Conservation (phyloP, 31 red algal genomes). For the Endocladia muricata region DNA sequence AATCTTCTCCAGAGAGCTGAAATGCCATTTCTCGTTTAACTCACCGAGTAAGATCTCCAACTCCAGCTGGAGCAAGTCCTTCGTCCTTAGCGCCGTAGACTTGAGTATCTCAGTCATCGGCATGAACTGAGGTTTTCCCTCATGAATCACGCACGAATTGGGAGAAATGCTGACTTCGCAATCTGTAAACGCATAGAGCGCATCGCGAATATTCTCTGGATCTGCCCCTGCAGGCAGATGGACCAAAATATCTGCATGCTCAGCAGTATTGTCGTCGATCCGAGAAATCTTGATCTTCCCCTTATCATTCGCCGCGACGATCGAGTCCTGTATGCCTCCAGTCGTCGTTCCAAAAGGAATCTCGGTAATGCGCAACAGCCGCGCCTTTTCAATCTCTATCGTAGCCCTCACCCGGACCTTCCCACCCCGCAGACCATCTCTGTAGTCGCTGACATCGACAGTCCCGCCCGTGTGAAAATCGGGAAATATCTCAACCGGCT, state of each 20-base stretch:
- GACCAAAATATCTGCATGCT: slow-evolving; percentile 6
- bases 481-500: slow-evolving; percentile 5
- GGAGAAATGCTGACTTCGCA: slow-evolving; percentile 5
- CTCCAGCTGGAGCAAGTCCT: slow-evolving; percentile 3
- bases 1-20: slow-evolving; percentile 1
- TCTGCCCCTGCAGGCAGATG: background rate
- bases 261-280: slow-evolving; percentile 15
- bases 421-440: background rate
- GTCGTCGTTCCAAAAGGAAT: slow-evolving; percentile 12
- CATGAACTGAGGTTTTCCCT: background rate
- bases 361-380: background rate
- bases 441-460: slow-evolving; percentile 5
- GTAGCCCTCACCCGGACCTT: slow-evolving; percentile 6
- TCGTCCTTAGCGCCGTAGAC: background rate
- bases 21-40: background rate
- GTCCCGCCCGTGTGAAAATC: slow-evolving; percentile 10
- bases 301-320: background rate
- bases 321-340: background rate
- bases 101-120: background rate
- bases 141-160: background rate
- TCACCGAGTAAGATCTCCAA: slow-evolving; percentile 6
- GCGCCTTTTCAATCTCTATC: background rate
- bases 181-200: slow-evolving; percentile 12
- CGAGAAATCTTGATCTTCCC: slow-evolving; percentile 10
- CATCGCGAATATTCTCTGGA: background rate